Evolutionary conservation across 495 filamentous ascomycete genomes (phyloP).

Genomic region (Durotheca rogersii): DNA sequence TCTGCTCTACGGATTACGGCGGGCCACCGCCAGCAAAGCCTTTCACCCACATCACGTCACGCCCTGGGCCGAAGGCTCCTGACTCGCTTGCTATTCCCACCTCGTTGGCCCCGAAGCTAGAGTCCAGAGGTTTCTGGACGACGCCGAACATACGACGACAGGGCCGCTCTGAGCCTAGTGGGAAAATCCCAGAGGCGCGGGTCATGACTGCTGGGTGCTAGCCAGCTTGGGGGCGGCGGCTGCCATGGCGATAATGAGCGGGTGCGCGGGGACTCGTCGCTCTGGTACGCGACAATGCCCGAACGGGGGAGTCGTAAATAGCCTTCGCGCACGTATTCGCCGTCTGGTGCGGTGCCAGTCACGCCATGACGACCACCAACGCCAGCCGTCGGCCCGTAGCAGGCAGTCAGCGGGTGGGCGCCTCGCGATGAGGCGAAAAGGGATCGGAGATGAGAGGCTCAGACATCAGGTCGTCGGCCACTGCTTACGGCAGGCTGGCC

Average conservation of each 20-base stretch:
- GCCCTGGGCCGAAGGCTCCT: too few species aligned
- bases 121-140: slow-evolving; percentile 5
- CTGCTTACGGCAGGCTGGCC: slow-evolving; percentile 29
- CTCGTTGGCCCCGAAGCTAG: neutral
- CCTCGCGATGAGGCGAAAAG: slow-evolving; percentile 19
- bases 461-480: slow-evolving; percentile 7
- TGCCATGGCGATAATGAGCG: too few species aligned
- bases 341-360: too few species aligned
- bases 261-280: too few species aligned
- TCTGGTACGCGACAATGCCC: too few species aligned
- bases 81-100: neutral
- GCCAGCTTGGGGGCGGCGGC: neutral
- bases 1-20: neutral
- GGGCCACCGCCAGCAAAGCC: neutral
- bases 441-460: slow-evolving; percentile 27
- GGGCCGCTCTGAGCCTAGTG: slow-evolving; percentile 11
- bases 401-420: neutral
- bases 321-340: too few species aligned
- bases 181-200: slow-evolving; percentile 5
- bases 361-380: too few species aligned
- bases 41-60: slow-evolving; percentile 6
- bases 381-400: too few species aligned
- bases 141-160: slow-evolving; percentile 22
- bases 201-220: too few species aligned
- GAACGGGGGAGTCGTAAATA: too few species aligned